A percentile compares a stretch with the other conserved stretches of the same genome.
phyloP scores from a whole-genome alignment of 1,284 basidiomycete genomes.

The Stygiomarasmius scandens region DNA sequence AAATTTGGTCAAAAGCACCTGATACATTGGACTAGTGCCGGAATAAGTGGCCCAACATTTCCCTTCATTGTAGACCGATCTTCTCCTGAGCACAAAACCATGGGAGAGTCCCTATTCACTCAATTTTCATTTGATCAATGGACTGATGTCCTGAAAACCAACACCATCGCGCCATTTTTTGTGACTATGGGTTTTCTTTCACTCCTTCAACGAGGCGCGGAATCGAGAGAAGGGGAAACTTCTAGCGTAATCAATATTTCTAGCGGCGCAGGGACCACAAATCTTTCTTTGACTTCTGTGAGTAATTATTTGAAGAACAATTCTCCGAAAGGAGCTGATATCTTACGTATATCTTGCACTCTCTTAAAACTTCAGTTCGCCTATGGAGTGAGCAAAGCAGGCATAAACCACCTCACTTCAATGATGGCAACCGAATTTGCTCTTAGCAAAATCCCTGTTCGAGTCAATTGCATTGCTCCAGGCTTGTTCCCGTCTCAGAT shows the following conservation, averaged over 20 bases:
- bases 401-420: background rate
- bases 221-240: background rate
- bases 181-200: slow-evolving; percentile 1
- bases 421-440: slow-evolving; percentile 3
- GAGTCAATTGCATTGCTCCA: slow-evolving; percentile 1
- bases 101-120: slow-evolving; percentile 41
- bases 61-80: background rate
- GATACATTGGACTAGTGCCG: background rate
- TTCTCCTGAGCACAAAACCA: slow-evolving; percentile 49
- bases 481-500: slow-evolving; percentile 3
- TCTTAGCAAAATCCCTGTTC: background rate
- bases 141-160: background rate
- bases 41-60: background rate
- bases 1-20: background rate
- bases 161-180: slow-evolving; percentile 2
- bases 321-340: background rate
- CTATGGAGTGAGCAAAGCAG: slow-evolving; percentile 4
- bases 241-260: slow-evolving; percentile 3
- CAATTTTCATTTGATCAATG: background rate
- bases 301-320: too few species aligned
- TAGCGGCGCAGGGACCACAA: background rate
- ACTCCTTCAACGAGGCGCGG: background rate
- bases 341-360: background rate
- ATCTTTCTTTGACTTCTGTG: background rate
- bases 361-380: background rate